phyloP scores from a whole-genome alignment of 306 rosid species.

The Pyrus betulifolia region DNA sequence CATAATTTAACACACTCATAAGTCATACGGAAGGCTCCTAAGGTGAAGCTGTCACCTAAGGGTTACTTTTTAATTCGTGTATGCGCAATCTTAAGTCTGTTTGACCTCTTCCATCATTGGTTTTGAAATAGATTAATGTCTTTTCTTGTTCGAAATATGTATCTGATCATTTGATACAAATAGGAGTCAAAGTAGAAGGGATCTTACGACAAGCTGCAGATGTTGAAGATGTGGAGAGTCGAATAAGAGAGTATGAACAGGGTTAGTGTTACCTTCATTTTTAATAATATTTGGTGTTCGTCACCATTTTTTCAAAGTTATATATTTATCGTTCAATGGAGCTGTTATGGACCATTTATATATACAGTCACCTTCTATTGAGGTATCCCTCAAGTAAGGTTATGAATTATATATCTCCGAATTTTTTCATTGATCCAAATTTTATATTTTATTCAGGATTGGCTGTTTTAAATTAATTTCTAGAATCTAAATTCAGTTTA shows the following conservation, averaged over 20 bases:
- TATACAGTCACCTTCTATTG: neutral
- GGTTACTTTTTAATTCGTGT: neutral
- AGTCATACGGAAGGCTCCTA: neutral
- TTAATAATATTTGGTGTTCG: neutral
- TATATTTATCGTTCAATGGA: neutral
- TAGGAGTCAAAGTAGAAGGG: constrained; percentile 88
- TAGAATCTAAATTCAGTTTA: neutral
- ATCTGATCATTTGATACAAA: constrained; percentile 16
- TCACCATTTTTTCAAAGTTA: neutral
- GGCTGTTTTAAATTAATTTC: neutral
- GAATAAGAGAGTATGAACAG: constrained; percentile 82
- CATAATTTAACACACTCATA: neutral
- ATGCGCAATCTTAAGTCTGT: neutral
- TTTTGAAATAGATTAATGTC: neutral
- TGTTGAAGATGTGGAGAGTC: constrained; percentile 87
- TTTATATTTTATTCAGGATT: neutral
- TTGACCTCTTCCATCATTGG: constrained; percentile 6
- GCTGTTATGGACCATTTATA: neutral
- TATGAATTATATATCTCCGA: too few species aligned
- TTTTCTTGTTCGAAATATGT: constrained; percentile 6
- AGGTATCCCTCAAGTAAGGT: too few species aligned
- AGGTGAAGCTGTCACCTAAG: neutral
- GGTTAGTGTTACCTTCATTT: constrained; percentile 37
- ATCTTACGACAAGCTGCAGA: constrained; percentile 97
- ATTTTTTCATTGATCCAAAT: neutral